These are phyloP conservation scores for Globisporangium yorkense DNA, from an alignment of 352 stramenopile species.

Conservation along the genomic window DNA sequence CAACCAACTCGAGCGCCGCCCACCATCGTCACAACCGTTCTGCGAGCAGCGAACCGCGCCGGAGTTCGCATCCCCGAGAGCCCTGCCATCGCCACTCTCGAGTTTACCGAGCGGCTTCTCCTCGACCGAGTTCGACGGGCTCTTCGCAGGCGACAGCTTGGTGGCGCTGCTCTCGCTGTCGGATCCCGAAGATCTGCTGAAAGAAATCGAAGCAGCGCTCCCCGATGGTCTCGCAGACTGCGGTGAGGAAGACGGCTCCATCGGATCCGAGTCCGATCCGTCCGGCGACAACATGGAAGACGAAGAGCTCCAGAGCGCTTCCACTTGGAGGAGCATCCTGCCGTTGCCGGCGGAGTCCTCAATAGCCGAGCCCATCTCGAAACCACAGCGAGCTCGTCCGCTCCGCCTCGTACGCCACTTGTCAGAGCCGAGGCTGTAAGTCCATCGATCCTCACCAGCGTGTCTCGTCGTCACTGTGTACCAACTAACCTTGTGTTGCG, in stretches of 20 bases:
- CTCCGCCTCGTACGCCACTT: conserved; percentile 24
- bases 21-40: background rate
- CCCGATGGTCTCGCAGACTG: conserved; percentile 39
- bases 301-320: conserved; percentile 27
- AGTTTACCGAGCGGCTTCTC: background rate
- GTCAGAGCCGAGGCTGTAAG: conserved; percentile 33
- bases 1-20: background rate
- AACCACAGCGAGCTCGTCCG: conserved; percentile 8
- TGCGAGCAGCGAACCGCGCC: background rate
- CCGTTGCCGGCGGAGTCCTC: background rate
- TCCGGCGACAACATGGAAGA: conserved; percentile 67
- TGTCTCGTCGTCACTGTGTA: background rate
- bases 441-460: background rate
- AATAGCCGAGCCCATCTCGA: background rate
- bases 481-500: background rate
- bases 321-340: conserved; percentile 7
- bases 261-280: conserved; percentile 65
- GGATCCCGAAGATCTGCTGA: conserved; percentile 46
- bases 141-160: conserved; percentile 26
- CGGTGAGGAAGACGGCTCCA: conserved; percentile 41
- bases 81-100: background rate
- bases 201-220: conserved; percentile 62
- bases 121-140: conserved; percentile 23
- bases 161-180: conserved; percentile 30
- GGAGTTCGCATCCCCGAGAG: background rate